These are phyloP conservation scores for Diplogelasinospora grovesii DNA, from an alignment of 495 filamentous ascomycete genomes.

Conservation along the genomic window DNA sequence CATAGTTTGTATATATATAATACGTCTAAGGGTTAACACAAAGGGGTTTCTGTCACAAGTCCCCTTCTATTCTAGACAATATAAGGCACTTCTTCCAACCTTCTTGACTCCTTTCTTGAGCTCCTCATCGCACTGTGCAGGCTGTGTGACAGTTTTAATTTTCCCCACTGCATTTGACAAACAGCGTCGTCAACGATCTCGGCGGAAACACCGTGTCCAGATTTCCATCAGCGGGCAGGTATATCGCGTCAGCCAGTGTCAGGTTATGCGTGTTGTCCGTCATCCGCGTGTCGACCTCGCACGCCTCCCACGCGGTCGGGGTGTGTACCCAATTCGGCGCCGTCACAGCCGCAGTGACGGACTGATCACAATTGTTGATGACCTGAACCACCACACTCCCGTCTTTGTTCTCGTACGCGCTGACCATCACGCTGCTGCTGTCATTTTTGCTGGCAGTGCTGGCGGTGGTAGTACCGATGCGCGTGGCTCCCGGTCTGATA, in stretches of 20 bases:
- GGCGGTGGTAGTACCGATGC: not conserved
- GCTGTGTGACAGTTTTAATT: no score
- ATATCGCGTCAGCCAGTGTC: not conserved
- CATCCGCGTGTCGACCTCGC: conserved; percentile 1
- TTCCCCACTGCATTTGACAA: no score
- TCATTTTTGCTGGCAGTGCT: not conserved
- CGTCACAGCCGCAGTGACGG: not conserved
- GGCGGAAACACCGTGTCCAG: not conserved
- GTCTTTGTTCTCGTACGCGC: conserved; percentile 10
- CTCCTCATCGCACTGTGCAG: no score
- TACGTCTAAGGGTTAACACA: no score
- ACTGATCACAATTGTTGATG: conserved; percentile 13
- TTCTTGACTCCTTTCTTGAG: no score
- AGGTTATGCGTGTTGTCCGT: conserved; percentile 2
- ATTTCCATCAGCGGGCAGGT: not conserved
- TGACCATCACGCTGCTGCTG: not conserved
- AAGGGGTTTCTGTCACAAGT: no score
- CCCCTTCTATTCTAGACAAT: no score
- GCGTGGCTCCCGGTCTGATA: conserved; percentile 12
- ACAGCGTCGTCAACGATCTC: conserved; percentile 5
- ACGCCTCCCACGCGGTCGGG: not conserved
- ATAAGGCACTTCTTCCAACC: no score
- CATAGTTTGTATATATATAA: no score
- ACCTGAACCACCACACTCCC: conserved; percentile 11
- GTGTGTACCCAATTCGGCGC: not conserved